Evolutionary conservation across 1,284 basidiomycete genomes (phyloP).

Genomic region (Xerocomus tenax): DNA sequence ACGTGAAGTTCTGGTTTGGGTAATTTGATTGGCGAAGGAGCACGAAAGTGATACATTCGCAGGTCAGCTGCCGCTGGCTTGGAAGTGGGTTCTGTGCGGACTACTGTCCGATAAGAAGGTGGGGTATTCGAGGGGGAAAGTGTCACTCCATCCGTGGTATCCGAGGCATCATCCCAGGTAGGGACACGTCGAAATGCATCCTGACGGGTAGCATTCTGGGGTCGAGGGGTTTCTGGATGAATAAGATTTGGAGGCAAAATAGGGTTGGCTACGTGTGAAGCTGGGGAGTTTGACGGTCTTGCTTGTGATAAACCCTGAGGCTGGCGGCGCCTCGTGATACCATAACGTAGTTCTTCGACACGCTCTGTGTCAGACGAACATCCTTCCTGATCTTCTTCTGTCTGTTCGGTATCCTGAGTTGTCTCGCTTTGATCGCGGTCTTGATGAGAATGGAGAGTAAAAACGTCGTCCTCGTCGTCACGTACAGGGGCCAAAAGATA

Average conservation of each 20-base stretch:
- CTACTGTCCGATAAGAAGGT: slow-evolving; percentile 44
- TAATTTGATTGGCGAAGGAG: slow-evolving; percentile 29
- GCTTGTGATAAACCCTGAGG: slow-evolving; percentile 17
- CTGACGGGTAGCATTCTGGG: slow-evolving; percentile 14
- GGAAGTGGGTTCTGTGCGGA: slow-evolving; percentile 22
- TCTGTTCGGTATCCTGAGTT: slow-evolving; percentile 18
- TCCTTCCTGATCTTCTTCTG: slow-evolving; percentile 11
- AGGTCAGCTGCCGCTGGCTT: slow-evolving; percentile 8
- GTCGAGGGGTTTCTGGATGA: slow-evolving; percentile 27
- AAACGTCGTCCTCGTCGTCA: slow-evolving; percentile 36
- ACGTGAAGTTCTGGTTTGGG: slow-evolving; percentile 19
- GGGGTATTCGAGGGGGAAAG: slow-evolving; percentile 39
- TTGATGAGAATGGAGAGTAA: slow-evolving; percentile 40
- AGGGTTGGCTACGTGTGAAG: slow-evolving; percentile 20
- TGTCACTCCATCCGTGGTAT: slow-evolving; percentile 31
- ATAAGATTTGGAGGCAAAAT: slow-evolving; percentile 22
- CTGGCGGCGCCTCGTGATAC: slow-evolving; percentile 12
- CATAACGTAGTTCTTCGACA: slow-evolving; percentile 10
- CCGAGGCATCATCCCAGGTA: slow-evolving; percentile 36
- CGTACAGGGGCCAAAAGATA: slow-evolving; percentile 23
- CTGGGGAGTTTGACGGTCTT: slow-evolving; percentile 16
- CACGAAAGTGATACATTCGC: slow-evolving; percentile 18
- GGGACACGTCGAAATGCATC: slow-evolving; percentile 12
- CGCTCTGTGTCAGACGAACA: slow-evolving; percentile 24
- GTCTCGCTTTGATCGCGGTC: slow-evolving; percentile 30